phyloP scores from a whole-genome alignment of 169 alveolate genomes.

The Plasmodium vinckei region DNA sequence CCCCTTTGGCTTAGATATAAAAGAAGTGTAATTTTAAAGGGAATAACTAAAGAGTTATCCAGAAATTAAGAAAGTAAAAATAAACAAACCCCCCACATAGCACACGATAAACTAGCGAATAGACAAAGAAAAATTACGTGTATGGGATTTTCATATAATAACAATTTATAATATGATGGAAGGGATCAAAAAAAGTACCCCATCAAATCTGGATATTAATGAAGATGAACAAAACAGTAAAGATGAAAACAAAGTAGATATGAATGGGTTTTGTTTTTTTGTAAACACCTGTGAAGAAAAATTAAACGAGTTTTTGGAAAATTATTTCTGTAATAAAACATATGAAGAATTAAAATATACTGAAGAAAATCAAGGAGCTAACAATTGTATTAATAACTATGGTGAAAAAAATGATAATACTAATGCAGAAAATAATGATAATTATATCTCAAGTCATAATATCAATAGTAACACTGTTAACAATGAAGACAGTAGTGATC shows the following conservation, averaged over 20 bases:
- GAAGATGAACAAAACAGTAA: slow-evolving; percentile 48
- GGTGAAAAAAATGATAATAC: not conserved
- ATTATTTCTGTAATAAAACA: slow-evolving; percentile 43
- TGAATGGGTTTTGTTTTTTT: slow-evolving; percentile 64
- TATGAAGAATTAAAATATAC: slow-evolving; percentile 9
- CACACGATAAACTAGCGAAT: not conserved
- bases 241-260: slow-evolving; percentile 47
- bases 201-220: slow-evolving; percentile 18
- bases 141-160: slow-evolving; percentile 1
- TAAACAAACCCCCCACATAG: not conserved
- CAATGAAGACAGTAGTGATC: not conserved
- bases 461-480: not conserved
- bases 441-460: not conserved
- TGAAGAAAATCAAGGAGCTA: slow-evolving; percentile 26
- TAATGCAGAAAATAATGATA: not conserved
- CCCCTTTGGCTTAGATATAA: too few relatives aligned
- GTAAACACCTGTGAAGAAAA: slow-evolving; percentile 69
- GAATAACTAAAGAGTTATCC: too few relatives aligned
- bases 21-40: too few relatives aligned
- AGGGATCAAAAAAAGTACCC: slow-evolving; percentile 15
- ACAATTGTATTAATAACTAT: not conserved
- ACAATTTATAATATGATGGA: slow-evolving; percentile 10
- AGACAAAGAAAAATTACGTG: not conserved
- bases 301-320: slow-evolving; percentile 40
- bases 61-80: too few relatives aligned